Conservation (phyloP, 495 filamentous ascomycete species). For the Xylaria palmicola region DNA sequence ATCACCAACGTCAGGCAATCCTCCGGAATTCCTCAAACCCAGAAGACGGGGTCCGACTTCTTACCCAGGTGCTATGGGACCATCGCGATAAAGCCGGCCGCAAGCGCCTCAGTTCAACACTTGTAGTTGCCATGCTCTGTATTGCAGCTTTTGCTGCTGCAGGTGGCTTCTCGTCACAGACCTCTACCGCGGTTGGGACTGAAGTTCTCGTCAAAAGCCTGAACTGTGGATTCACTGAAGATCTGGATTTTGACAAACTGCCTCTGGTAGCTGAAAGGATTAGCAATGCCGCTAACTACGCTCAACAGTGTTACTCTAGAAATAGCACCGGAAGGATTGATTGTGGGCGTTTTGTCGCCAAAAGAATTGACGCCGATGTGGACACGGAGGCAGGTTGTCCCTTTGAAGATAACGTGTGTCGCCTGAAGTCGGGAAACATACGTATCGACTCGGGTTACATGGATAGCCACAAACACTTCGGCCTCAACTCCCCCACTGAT, state of each 20-base stretch:
- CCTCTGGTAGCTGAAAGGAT: background rate
- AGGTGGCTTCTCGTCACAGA: conserved; percentile 9
- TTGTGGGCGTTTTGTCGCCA: conserved; percentile 6
- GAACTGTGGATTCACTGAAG: conserved; percentile 8
- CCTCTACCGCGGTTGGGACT: conserved; percentile 1
- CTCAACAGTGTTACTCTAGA: conserved; percentile 14
- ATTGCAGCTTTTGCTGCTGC: conserved; percentile 5
- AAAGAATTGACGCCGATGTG: background rate
- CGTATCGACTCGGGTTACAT: conserved; percentile 12
- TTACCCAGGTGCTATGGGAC: background rate
- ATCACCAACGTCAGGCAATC: conserved; percentile 12
- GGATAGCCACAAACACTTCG: conserved; percentile 4
- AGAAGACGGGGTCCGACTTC: conserved; percentile 5
- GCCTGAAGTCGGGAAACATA: background rate
- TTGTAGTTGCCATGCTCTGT: background rate
- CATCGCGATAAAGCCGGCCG: background rate
- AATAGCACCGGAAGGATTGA: background rate
- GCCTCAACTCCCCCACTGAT: background rate
- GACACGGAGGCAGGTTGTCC: conserved; percentile 1
- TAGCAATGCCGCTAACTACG: conserved; percentile 13
- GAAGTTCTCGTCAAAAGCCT: conserved; percentile 11
- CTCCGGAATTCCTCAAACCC: conserved; percentile 9
- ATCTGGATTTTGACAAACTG: background rate
- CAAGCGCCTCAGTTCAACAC: background rate
- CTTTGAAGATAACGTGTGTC: conserved; percentile 4